Evolutionary conservation across 192 early-diverging fungal genomes (phyloP), one percentile per base, ranked within the genome.

Genomic region (Funneliformis geosporum): DNA sequence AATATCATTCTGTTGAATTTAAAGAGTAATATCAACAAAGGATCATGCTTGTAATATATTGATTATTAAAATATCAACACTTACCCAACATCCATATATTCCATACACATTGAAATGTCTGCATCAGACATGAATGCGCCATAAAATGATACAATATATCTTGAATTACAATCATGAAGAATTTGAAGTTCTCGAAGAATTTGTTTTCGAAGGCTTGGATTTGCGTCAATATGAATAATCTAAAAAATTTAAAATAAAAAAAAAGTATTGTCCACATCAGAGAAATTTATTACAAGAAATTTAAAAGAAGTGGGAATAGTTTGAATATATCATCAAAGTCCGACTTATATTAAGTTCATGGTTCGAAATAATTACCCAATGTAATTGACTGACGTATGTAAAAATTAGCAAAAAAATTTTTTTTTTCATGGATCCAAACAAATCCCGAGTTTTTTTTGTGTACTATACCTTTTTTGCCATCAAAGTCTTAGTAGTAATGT

Each of bases 111-210:
- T 27, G 92, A 94, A 76, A 99, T 92, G 82, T 94, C 93, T 47
- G 90, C 92, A 46, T 88, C 89, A 75, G 89, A 91, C 76, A 93
- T 87, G 80, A 95, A 99, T 16, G 98, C 96, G 46, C 98, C 98
- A 81, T 97, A 99, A 82, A 96, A 99, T 43, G 93, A 93, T 42
- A 99, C 96, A 80, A 99, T 99, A 81, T 98, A 94, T 75, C 92
- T 92, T 44, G 94, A 95, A 80, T 95, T 95, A 85, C 97, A 99
- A 79, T 96, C 95, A 83, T 97, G 95, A 83, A 99, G 89, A 82
- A 99, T 95, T 82, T 96, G 93, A 68, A 99, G 89, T 83, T 99
- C 98, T 60, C 96, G 92, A 80, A 96, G 86, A 73, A 99, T 95
- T 84, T 96, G 95, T 85, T 95, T 95, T 80, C 87, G 93, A 81